Evolutionary conservation across 176 grass and related monocot genomes (phyloP).

Genomic region (Phoenix roebelenii): DNA sequence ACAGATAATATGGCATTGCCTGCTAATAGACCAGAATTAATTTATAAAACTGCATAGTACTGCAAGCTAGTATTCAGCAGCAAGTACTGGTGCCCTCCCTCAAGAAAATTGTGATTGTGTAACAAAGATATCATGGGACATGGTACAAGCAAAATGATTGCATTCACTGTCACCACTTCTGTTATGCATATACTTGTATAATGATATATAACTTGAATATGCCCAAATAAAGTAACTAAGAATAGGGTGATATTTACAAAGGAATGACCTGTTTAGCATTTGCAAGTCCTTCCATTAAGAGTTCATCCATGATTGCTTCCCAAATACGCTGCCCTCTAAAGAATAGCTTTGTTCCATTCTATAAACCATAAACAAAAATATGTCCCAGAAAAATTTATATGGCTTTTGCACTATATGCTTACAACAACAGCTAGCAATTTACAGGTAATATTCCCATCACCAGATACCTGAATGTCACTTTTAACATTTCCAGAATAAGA

Average conservation of each 20-base stretch:
- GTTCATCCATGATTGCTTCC: constrained; percentile 53
- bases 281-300: constrained; percentile 46
- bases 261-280: constrained; percentile 49
- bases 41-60: too few species aligned
- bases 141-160: too few species aligned
- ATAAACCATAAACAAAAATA: constrained; percentile 3
- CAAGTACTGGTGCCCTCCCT: too few species aligned
- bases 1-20: too few species aligned
- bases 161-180: too few species aligned
- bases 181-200: not conserved
- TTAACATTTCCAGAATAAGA: constrained; percentile 54
- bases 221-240: not conserved
- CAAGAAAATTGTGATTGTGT: too few species aligned
- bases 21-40: too few species aligned
- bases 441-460: not conserved
- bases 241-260: not conserved
- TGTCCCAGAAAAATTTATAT: not conserved
- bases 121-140: too few species aligned
- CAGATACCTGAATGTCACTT: constrained; percentile 25
- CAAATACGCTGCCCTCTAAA: constrained; percentile 75
- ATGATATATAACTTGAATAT: not conserved
- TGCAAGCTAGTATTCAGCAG: too few species aligned
- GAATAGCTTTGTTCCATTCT: constrained; percentile 55
- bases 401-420: too few species aligned
- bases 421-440: too few species aligned